Evolutionary conservation across 192 early-diverging fungal genomes (phyloP).

Genomic region (Obelidium mucronatum): DNA sequence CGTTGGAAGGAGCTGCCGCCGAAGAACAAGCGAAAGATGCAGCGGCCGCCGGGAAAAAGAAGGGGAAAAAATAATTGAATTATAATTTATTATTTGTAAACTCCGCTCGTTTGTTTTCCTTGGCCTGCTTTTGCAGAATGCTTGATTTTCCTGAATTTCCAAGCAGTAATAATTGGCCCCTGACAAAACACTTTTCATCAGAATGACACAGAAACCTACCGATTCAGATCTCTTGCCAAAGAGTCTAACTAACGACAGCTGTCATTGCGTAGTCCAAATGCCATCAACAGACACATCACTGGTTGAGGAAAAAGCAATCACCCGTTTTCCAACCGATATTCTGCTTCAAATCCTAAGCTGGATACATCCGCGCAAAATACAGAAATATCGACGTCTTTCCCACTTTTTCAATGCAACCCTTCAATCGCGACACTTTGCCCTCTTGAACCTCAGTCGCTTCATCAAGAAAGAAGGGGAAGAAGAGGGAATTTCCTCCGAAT

Average conservation of each 20-base stretch:
- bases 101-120: too few species aligned
- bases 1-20: slow-evolving; percentile 34
- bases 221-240: too few species aligned
- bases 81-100: too few species aligned
- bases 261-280: too few species aligned
- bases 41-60: slow-evolving; percentile 43
- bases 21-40: slow-evolving; percentile 15
- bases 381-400: not conserved
- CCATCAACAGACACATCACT: too few species aligned
- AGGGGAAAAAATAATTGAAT: slow-evolving; percentile 33
- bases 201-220: too few species aligned
- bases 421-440: not conserved
- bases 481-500: not conserved
- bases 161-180: too few species aligned
- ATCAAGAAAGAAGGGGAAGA: not conserved
- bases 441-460: not conserved
- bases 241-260: too few species aligned
- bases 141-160: too few species aligned
- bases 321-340: not conserved
- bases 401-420: not conserved
- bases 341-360: not conserved
- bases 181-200: too few species aligned
- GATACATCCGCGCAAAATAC: not conserved
- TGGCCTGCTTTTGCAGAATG: not conserved
- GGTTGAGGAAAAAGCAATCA: too few species aligned